Evolutionary conservation across 805 yeast species (phyloP).

Genomic region (Yarrowia divulgata): DNA sequence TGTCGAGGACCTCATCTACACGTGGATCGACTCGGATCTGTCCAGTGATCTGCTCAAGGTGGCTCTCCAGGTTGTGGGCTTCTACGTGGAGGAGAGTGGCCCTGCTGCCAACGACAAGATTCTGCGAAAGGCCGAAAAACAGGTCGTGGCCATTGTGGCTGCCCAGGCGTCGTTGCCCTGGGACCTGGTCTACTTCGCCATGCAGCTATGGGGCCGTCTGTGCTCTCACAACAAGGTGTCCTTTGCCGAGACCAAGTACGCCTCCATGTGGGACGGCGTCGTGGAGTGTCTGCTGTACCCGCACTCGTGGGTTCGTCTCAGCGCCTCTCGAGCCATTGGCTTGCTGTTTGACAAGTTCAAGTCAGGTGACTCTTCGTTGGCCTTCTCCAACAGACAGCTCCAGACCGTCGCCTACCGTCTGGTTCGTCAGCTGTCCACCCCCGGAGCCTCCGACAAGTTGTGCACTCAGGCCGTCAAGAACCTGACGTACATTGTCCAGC

Average conservation of each 20-base stretch:
- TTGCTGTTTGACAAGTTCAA: conserved; percentile 55
- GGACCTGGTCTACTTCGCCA: conserved; percentile 77
- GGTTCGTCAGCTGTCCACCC: conserved; percentile 84
- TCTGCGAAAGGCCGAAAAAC: conserved; percentile 54
- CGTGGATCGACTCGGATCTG: conserved; percentile 63
- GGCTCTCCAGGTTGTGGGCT: conserved; percentile 74
- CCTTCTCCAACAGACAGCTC: conserved; percentile 56
- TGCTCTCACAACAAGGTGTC: conserved; percentile 46
- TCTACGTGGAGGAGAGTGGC: conserved; percentile 56
- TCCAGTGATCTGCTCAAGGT: conserved; percentile 67
- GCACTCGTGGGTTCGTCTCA: conserved; percentile 87
- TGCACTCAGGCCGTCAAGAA: conserved; percentile 72
- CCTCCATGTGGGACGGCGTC: conserved; percentile 59
- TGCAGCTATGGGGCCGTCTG: conserved; percentile 58
- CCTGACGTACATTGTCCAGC: conserved; percentile 63
- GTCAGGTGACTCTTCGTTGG: conserved; percentile 11
- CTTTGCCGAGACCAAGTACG: conserved; percentile 49
- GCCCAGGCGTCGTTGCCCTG: conserved; percentile 62
- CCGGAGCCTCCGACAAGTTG: conserved; percentile 67
- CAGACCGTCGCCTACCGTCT: conserved; percentile 68
- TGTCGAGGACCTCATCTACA: conserved; percentile 54
- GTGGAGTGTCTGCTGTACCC: conserved; percentile 74
- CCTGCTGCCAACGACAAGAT: conserved; percentile 55
- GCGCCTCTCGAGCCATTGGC: conserved; percentile 67
- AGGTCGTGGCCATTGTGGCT: conserved; percentile 51